phyloP scores from a whole-genome alignment of 768 basidiomycete species.

The Pisolithus marmoratus region DNA sequence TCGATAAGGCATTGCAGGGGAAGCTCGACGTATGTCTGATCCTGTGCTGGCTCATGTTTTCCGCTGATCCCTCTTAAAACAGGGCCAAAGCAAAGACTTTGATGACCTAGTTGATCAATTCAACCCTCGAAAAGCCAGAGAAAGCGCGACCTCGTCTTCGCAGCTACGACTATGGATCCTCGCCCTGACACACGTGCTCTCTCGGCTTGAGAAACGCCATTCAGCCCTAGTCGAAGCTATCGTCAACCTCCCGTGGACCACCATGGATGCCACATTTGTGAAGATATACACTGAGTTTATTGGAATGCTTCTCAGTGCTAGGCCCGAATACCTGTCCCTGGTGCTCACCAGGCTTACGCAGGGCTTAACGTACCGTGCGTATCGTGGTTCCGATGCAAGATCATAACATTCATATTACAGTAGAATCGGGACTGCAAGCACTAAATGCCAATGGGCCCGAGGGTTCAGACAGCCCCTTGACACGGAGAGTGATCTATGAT shows the following conservation, averaged over 20 bases:
- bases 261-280: slow-evolving; percentile 80
- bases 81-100: slow-evolving; percentile 75
- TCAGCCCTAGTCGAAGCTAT: slow-evolving; percentile 79
- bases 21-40: slow-evolving; percentile 53
- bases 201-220: slow-evolving; percentile 79
- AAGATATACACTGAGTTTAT: slow-evolving; percentile 86
- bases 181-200: slow-evolving; percentile 88
- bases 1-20: slow-evolving; percentile 74
- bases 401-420: slow-evolving; percentile 4
- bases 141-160: slow-evolving; percentile 30
- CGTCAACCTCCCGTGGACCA: slow-evolving; percentile 86
- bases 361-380: slow-evolving; percentile 87
- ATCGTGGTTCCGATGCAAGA: background rate
- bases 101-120: slow-evolving; percentile 90
- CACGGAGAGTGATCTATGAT: slow-evolving; percentile 78
- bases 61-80: slow-evolving; percentile 9
- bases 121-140: slow-evolving; percentile 40
- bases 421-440: slow-evolving; percentile 70
- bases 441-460: slow-evolving; percentile 54
- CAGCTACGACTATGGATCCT: slow-evolving; percentile 78
- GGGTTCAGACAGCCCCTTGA: slow-evolving; percentile 63
- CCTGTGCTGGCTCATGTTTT: slow-evolving; percentile 7
- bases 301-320: slow-evolving; percentile 85
- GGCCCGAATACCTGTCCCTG: slow-evolving; percentile 85
- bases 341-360: slow-evolving; percentile 78